Conservation (phyloP, 352 stramenopile species). For the Pythium phragmiticola region DNA sequence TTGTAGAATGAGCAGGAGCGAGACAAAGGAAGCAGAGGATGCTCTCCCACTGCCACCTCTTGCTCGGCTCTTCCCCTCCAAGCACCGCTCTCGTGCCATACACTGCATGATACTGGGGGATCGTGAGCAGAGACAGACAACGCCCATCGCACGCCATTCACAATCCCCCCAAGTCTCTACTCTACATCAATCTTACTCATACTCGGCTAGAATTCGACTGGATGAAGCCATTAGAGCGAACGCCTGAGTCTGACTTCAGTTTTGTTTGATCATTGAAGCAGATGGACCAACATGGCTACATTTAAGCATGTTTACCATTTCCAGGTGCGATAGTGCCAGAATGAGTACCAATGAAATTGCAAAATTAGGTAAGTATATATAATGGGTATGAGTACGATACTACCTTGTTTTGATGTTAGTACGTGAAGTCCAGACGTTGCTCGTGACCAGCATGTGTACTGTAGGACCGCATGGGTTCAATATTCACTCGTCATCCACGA, state of each 20-base stretch:
- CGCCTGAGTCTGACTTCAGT: neutral
- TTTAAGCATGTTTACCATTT: neutral
- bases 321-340: neutral
- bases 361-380: no score
- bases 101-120: no score
- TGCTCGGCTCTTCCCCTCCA: no score
- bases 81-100: no score
- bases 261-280: constrained; percentile 3
- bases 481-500: neutral
- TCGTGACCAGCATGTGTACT: constrained; percentile 2
- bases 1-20: constrained; percentile 6
- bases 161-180: constrained; percentile 2
- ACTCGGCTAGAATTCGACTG: neutral
- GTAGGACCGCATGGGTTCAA: constrained; percentile 5
- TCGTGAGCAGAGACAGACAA: neutral
- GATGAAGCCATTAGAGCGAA: constrained; percentile 2
- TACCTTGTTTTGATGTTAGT: neutral
- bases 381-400: no score
- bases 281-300: constrained; percentile 8
- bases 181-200: neutral
- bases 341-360: no score
- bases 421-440: neutral
- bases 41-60: no score
- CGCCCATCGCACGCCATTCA: constrained; percentile 8
- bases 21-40: neutral